Percentiles rank a stretch among this genome's conserved stretches.
Evolutionary conservation across 306 rosid genomes (phyloP).

Genomic region (Lathyrus oleraceus): DNA sequence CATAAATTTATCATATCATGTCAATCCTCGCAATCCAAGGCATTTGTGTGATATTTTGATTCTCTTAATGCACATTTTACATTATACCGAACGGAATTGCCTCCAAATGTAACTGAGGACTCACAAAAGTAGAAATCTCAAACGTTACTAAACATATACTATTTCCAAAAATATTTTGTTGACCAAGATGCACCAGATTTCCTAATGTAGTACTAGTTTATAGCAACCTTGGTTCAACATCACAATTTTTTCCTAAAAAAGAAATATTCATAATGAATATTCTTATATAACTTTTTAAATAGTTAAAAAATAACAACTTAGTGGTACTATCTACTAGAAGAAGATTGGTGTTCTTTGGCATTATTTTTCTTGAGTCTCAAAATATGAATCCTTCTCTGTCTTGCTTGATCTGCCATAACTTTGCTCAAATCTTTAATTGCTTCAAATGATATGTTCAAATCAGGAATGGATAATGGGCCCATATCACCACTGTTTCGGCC

Average conservation of each 20-base stretch:
- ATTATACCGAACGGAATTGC: background rate
- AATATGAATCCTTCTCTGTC: conserved; percentile 61
- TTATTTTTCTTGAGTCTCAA: conserved; percentile 44
- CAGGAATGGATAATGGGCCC: conserved; percentile 42
- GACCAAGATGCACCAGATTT: background rate
- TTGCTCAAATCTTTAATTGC: conserved; percentile 14
- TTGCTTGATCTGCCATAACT: conserved; percentile 53
- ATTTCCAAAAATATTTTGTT: background rate
- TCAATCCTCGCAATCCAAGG: no score
- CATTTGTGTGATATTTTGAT: no score
- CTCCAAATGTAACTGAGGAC: background rate
- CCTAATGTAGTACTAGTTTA: background rate
- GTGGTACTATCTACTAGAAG: background rate
- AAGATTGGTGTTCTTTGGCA: conserved; percentile 31
- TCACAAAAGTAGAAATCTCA: background rate
- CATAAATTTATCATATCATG: no score
- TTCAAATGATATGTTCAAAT: conserved; percentile 42
- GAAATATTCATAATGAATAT: no score
- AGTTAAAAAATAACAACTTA: no score
- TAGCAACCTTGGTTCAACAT: background rate
- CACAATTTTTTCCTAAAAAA: no score
- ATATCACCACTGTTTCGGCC: background rate
- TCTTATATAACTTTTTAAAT: background rate
- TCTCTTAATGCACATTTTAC: no score
- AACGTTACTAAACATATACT: background rate